Conservation (phyloP, 352 stramenopile species). For the Chloridella minuta region DNA sequence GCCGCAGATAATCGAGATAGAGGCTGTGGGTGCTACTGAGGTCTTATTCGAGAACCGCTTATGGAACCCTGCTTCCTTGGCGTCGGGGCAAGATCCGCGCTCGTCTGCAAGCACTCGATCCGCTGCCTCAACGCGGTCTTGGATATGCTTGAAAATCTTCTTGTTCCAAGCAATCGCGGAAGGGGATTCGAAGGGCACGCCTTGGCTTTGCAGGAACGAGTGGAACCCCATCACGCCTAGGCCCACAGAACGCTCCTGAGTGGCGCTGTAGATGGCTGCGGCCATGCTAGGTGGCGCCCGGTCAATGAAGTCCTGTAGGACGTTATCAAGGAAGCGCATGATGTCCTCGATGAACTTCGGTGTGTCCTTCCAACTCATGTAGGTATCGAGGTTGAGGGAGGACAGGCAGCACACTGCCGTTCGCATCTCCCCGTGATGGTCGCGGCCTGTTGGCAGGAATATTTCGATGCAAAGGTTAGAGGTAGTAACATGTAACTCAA, state of each 20-base stretch:
- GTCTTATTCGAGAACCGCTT: neutral
- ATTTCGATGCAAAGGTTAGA: neutral
- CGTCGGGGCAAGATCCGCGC: neutral
- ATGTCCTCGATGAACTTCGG: neutral
- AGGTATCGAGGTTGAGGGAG: neutral
- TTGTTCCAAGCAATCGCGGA: neutral
- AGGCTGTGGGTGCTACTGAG: neutral
- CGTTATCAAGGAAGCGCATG: slow-evolving; percentile 5
- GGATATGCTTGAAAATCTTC: neutral
- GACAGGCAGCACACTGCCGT: neutral
- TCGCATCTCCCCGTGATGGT: neutral
- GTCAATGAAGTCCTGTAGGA: neutral
- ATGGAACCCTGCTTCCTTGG: neutral
- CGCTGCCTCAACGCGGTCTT: neutral
- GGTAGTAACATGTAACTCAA: neutral
- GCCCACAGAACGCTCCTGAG: neutral
- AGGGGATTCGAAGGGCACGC: neutral
- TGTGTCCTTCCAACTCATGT: neutral
- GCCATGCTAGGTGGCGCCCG: neutral
- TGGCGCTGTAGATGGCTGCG: neutral
- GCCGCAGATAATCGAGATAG: neutral
- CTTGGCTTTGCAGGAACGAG: neutral
- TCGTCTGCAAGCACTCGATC: neutral
- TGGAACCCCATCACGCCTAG: neutral
- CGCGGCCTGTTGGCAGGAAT: neutral